Percentiles rank a stretch among this genome's conserved stretches.
Evolutionary conservation across 306 rosid genomes (phyloP).

Genomic region (Prunus fruticosa): DNA sequence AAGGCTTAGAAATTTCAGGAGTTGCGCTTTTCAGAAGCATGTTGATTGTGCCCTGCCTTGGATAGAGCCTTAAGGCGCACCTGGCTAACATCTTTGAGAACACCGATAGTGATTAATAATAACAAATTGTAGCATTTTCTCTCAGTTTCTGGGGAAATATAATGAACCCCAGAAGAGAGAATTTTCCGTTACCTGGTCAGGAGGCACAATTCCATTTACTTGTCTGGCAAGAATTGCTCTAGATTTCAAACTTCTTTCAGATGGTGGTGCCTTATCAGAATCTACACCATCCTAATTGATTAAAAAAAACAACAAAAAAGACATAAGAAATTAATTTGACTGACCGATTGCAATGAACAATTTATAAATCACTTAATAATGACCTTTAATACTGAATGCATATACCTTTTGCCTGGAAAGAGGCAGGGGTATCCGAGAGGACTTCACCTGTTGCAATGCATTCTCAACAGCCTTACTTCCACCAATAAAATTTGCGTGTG

Average conservation of each 20-base stretch:
- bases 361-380: constrained; percentile 4
- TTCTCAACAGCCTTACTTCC: constrained; percentile 88
- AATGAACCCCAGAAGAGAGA: constrained; percentile 10
- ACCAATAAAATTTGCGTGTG: constrained; percentile 96
- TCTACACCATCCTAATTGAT: constrained; percentile 71
- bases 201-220: constrained; percentile 67
- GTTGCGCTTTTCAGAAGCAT: neutral
- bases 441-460: constrained; percentile 75
- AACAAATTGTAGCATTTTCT: neutral
- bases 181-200: constrained; percentile 65
- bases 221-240: constrained; percentile 79
- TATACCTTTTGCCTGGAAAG: constrained; percentile 71
- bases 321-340: neutral
- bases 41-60: neutral
- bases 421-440: constrained; percentile 59
- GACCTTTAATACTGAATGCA: constrained; percentile 12
- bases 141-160: neutral
- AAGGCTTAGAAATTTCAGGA: neutral
- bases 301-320: constrained; percentile 1
- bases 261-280: constrained; percentile 69
- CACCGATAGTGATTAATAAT: neutral
- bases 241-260: constrained; percentile 76
- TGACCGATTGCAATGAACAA: neutral
- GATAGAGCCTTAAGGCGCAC: neutral
- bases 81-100: neutral